Base-by-base conservation (phyloP, 106 monocot genomes). In the Narthecium ossifragum region DNA sequence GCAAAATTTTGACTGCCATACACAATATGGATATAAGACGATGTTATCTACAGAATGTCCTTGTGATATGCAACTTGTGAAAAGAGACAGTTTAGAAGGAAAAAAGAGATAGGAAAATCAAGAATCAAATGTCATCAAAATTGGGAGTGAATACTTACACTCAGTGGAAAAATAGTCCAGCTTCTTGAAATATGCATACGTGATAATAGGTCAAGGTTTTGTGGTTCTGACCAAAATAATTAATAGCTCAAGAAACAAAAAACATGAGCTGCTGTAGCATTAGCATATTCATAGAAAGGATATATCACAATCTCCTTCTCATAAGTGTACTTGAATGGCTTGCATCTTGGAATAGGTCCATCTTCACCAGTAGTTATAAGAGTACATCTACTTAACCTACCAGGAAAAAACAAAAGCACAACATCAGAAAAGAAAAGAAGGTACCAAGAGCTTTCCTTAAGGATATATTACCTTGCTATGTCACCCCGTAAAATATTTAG, bases 261-360 rank as follows among this genome's bases (percentile, higher is more conserved):
- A 34, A 31, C n/a, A n/a, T n/a, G n/a, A n/a, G n/a, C n/a, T n/a
- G n/a, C n/a, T n/a, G n/a, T n/a, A n/a, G n/a, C 1, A 53, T 62
- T 20, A 64, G n/a, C 6, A 66, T 23, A 8, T 65, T n/a, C 53
- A 6, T 53, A 5, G 26, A 25, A 84, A 91, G 98, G 98, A 99
- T 99, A 99, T 99, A 99, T 99, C 31, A 99, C 98, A 75, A 99
- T 99, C 76, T 99, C 98, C 48, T 99, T 99, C 81, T 99, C 98
- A 49, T 99, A 91, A 41, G 91, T 73, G 74, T 98, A 98, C 62
- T 98, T 98, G 71, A 98, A 91, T 49, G 98, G 98, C 73, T 98
- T 98, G 91, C 91, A 91, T 73, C 98, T 98, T 62, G 98, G 98
- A 64, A 98, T 98, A 34, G 98, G 90, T 50, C 98, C 98, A 88